Evolutionary conservation across 1,284 basidiomycete genomes (phyloP), one percentile per base, ranked within the genome.

Genomic region (Mycosarcoma mackinlayi): DNA sequence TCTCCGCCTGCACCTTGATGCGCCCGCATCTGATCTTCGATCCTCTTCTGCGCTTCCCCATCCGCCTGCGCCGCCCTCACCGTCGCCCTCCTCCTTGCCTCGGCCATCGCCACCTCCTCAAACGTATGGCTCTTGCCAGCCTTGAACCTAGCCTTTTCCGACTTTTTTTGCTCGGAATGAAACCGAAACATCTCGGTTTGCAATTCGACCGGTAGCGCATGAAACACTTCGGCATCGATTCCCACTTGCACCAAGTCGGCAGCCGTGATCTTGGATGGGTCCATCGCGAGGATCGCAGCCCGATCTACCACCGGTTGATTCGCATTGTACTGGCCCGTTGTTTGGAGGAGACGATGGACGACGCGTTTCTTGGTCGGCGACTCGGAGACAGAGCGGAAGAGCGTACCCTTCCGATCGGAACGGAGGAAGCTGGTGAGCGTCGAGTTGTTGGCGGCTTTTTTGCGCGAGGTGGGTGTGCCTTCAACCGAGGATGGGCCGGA

Each of bases 211-310:
- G 79, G 78, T 21, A 81, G 52, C 7, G 67, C 69, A 4, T 37
- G 53, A 30, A 77, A 81, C n/a, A 80, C 70, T 21, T 74, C 77
- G 7, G 63, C 34, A 40, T 80, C 78, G 40, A 80, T 77, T 13
- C 65, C 78, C 1, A 76, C 23, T 11, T 39, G 62, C 27, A 31
- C 25, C 16, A 76, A 56, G 10, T 53, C 56, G 19, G 52, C 51
- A 27, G 19, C 21, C 7, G 46, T 47, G 35, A 73, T 64, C 44
- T 44, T 50, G 42, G 34, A 50, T 18, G 72, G 76, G 8, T 77
- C 64, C 42, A 63, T 58, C 5, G 58, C 58, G 3, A 60, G 59
- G 4, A 64, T 25, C 8, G 64, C 53, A 21, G 67, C 66, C 9
- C 50, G 33, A 23, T 66, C 59, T 3, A 57, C 57, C 3, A 58